Conservation (phyloP, 139 green algal genomes). For the Volvox africanus region DNA sequence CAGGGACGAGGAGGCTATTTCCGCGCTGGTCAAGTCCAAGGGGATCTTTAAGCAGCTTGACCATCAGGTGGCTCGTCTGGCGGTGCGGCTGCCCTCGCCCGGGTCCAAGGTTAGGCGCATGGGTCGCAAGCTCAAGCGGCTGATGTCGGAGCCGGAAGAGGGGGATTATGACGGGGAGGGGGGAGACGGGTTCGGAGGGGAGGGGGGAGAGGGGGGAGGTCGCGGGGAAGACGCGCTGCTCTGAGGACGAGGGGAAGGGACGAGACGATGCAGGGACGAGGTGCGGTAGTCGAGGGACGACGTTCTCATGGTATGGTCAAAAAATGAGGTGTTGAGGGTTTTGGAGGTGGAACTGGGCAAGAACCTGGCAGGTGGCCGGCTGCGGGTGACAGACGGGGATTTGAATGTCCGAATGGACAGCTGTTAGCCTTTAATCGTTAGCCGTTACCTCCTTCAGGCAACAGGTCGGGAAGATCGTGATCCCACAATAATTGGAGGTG, state of each 20-base stretch:
- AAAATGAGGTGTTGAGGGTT: no score
- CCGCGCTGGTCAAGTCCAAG: background rate
- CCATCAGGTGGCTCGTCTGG: constrained; percentile 64
- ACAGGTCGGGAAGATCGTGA: no score
- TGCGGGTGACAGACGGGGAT: no score
- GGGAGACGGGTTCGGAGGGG: background rate
- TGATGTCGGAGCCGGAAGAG: constrained; percentile 23
- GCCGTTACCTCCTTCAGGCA: no score
- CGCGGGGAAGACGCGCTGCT: constrained; percentile 6
- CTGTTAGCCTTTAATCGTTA: no score
- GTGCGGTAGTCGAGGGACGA: no score
- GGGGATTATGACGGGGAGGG: constrained; percentile 22
- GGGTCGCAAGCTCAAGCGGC: constrained; percentile 24
- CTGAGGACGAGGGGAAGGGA: background rate
- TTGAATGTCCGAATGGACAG: no score
- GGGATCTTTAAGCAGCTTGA: constrained; percentile 62
- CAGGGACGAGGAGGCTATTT: background rate
- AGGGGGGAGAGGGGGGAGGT: background rate
- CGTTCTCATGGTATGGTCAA: no score
- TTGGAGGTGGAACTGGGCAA: no score
- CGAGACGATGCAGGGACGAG: background rate
- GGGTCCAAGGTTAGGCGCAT: constrained; percentile 35
- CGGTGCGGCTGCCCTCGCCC: constrained; percentile 59
- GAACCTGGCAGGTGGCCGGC: no score
- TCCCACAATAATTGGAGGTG: no score